These are phyloP conservation scores for Fusarium domesticum DNA, from an alignment of 2,329 filamentous ascomycete species.

Conservation along the genomic window DNA sequence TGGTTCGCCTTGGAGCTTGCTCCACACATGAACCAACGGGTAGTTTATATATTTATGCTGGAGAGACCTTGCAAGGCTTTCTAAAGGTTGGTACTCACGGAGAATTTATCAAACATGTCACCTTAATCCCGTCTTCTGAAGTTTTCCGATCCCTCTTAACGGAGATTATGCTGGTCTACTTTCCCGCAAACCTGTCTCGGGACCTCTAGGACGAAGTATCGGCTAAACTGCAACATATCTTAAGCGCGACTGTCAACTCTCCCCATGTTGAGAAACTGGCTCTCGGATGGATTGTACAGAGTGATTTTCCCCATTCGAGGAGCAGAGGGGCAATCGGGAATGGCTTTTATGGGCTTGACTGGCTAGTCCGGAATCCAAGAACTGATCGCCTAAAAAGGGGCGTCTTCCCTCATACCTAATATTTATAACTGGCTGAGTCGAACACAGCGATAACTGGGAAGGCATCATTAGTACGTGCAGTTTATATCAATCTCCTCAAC, in stretches of 20 bases:
- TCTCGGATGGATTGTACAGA: constrained; percentile 7
- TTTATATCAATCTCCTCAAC: too few species aligned
- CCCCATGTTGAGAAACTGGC: background rate
- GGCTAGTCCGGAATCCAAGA: background rate
- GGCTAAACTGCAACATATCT: background rate
- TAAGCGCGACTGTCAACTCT: background rate
- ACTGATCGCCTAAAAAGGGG: too few species aligned
- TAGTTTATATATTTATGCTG: background rate
- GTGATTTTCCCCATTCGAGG: constrained; percentile 6
- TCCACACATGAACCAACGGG: background rate
- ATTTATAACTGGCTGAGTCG: too few species aligned
- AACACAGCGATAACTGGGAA: too few species aligned
- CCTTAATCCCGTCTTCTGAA: constrained; percentile 5
- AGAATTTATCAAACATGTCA: constrained; percentile 10
- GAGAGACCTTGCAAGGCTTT: constrained; percentile 7
- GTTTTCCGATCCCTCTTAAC: background rate
- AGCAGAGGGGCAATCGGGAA: background rate
- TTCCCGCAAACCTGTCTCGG: background rate
- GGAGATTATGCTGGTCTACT: constrained; percentile 3
- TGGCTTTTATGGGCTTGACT: constrained; percentile 4
- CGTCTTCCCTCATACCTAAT: too few species aligned
- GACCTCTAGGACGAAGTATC: background rate
- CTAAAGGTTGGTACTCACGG: constrained; percentile 10
- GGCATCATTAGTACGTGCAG: too few species aligned
- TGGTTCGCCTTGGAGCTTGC: too few species aligned